A percentile compares a stretch with the other conserved stretches of the same genome.
Evolutionary conservation across 768 basidiomycete genomes (phyloP).

Genomic region (Amanita exitialis): DNA sequence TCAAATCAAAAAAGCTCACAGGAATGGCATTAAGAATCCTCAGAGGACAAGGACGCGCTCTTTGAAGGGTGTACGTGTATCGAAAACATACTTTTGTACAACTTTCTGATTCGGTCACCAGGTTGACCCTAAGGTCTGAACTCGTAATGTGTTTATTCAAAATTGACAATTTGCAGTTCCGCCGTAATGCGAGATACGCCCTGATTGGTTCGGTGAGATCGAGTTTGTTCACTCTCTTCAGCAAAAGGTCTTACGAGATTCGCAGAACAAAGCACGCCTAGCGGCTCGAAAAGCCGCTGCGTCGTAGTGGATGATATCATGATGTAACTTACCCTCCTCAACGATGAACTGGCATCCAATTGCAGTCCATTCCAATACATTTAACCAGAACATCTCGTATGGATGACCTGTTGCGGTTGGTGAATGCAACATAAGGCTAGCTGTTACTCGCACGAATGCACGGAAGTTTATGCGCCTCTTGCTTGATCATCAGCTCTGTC

Average conservation of each 20-base stretch:
- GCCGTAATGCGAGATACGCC: slow-evolving; percentile 70
- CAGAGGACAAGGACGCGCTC: slow-evolving; percentile 65
- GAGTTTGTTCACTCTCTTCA: not conserved
- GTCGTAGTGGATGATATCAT: slow-evolving; percentile 4
- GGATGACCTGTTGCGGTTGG: not conserved
- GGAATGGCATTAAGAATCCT: slow-evolving; percentile 92
- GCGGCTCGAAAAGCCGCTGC: slow-evolving; percentile 45
- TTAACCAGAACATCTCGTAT: not conserved
- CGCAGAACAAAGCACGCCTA: slow-evolving; percentile 55
- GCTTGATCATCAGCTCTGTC: too few relatives aligned
- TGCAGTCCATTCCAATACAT: not conserved
- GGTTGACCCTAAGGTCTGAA: slow-evolving; percentile 73
- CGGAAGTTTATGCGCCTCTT: too few relatives aligned
- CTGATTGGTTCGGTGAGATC: slow-evolving; percentile 61
- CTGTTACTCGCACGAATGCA: too few relatives aligned
- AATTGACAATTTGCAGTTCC: slow-evolving; percentile 37
- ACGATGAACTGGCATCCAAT: not conserved
- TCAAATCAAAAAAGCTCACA: slow-evolving; percentile 94
- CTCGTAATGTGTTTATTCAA: slow-evolving; percentile 3
- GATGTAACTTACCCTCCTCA: not conserved
- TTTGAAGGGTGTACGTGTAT: slow-evolving; percentile 76
- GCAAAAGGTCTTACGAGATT: slow-evolving; percentile 4
- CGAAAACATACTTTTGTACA: slow-evolving; percentile 5
- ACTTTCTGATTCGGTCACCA: slow-evolving; percentile 17
- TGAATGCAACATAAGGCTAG: not conserved